phyloP scores from a whole-genome alignment of 1,284 basidiomycete species.

The Malassezia restricta region DNA sequence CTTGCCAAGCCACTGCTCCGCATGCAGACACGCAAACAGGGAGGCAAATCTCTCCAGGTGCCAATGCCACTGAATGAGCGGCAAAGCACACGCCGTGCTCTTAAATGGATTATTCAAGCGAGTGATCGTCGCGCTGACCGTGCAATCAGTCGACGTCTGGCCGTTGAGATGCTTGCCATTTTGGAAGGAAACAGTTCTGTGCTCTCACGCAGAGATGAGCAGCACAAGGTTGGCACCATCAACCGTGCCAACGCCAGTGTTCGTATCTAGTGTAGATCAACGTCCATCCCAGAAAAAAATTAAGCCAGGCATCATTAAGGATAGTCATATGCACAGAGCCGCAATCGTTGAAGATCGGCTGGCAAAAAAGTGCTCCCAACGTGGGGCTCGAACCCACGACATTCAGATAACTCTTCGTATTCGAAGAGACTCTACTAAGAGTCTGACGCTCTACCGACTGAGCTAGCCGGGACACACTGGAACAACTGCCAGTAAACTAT shows the following conservation, averaged over 20 bases:
- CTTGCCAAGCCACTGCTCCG: slow-evolving; percentile 42
- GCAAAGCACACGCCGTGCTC: slow-evolving; percentile 44
- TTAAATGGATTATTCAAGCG: slow-evolving; percentile 47
- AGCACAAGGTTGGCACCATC: slow-evolving; percentile 62
- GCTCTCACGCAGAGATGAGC: slow-evolving; percentile 45
- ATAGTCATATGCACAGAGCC: too few species aligned
- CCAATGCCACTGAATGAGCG: slow-evolving; percentile 44
- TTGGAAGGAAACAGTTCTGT: slow-evolving; percentile 45
- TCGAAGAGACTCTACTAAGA: slow-evolving; percentile 28
- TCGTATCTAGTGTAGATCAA: slow-evolving; percentile 22
- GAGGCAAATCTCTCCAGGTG: slow-evolving; percentile 45
- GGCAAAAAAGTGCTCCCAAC: slow-evolving; percentile 33
- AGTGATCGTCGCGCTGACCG: slow-evolving; percentile 46
- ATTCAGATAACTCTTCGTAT: slow-evolving; percentile 30
- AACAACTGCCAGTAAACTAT: neutral
- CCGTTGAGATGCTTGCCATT: slow-evolving; percentile 46
- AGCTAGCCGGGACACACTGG: slow-evolving; percentile 42
- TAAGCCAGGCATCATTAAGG: too few species aligned
- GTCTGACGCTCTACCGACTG: slow-evolving; percentile 47
- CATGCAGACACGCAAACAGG: slow-evolving; percentile 44
- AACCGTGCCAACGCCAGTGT: slow-evolving; percentile 55
- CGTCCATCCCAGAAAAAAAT: neutral
- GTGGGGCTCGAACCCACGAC: slow-evolving; percentile 45
- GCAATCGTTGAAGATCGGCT: too few species aligned
- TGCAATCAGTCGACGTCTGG: slow-evolving; percentile 42